Conservation (phyloP, 768 basidiomycete genomes). For the Tricholoma flavovirens region DNA sequence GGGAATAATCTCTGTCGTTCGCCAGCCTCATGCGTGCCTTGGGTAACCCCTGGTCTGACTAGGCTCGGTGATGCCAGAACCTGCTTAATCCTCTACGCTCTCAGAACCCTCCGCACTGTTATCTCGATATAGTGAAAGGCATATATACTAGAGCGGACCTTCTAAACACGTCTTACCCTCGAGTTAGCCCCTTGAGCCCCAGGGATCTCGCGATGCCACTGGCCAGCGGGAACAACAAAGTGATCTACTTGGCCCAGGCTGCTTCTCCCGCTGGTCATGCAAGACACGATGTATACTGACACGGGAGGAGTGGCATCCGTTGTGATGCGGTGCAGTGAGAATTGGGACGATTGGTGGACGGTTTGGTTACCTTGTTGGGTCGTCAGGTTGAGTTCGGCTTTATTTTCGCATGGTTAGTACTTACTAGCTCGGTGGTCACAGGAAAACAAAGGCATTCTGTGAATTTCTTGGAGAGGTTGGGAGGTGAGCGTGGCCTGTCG, state of each 20-base stretch:
- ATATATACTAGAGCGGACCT: too few relatives aligned
- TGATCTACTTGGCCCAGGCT: too few relatives aligned
- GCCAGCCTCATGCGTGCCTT: not conserved
- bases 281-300: conserved; percentile 29
- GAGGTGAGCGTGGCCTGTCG: not conserved
- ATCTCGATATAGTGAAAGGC: not conserved
- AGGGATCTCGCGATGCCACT: not conserved
- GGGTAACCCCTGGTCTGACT: not conserved
- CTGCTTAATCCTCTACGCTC: not conserved
- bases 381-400: conserved; percentile 23
- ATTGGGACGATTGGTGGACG: conserved; percentile 24
- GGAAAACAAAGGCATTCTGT: not conserved
- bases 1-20: not conserved
- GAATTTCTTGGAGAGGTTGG: not conserved
- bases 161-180: too few relatives aligned
- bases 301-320: conserved; percentile 26
- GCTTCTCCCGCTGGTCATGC: conserved; percentile 15
- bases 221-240: not conserved
- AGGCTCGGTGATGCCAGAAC: not conserved
- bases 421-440: not conserved
- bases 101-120: not conserved
- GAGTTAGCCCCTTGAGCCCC: too few relatives aligned
- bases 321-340: conserved; percentile 19
- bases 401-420: conserved; percentile 28
- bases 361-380: conserved; percentile 25